Evolutionary conservation across 2,329 filamentous ascomycete genomes (phyloP).

Genomic region (Apiospora koreana): DNA sequence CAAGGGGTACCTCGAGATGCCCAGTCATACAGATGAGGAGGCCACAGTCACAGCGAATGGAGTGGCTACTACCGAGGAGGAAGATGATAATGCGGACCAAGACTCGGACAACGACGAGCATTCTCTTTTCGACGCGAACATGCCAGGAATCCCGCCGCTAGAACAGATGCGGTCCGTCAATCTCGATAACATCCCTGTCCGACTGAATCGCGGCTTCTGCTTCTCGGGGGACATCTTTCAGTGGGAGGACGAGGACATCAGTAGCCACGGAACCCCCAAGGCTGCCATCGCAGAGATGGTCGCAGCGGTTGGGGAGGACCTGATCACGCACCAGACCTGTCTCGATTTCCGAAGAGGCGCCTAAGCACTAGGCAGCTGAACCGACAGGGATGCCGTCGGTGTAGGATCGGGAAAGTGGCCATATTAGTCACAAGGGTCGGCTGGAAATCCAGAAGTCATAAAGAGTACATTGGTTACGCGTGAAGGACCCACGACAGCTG

Average conservation of each 20-base stretch:
- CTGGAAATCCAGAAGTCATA: neutral
- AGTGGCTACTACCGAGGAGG: constrained; percentile 16
- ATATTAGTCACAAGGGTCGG: neutral
- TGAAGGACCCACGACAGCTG: no score
- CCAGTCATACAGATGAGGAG: constrained; percentile 15
- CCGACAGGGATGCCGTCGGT: neutral
- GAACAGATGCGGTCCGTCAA: constrained; percentile 55
- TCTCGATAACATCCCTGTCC: constrained; percentile 60
- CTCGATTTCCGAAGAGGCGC: constrained; percentile 50
- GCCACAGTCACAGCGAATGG: neutral
- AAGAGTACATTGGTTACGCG: neutral
- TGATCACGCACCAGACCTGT: constrained; percentile 53
- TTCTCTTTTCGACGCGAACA: constrained; percentile 59
- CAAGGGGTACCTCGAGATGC: constrained; percentile 57
- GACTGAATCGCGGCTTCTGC: constrained; percentile 36
- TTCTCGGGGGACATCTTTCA: constrained; percentile 40
- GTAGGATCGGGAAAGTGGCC: neutral
- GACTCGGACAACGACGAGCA: constrained; percentile 18
- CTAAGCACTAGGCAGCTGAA: neutral
- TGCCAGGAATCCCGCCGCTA: constrained; percentile 66
- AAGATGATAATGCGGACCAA: constrained; percentile 14
- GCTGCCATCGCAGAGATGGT: constrained; percentile 67
- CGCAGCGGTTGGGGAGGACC: constrained; percentile 63
- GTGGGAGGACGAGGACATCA: constrained; percentile 58
- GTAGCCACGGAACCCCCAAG: constrained; percentile 55